phyloP scores from a whole-genome alignment of 768 basidiomycete genomes.

The Panaeolus papilionaceus region DNA sequence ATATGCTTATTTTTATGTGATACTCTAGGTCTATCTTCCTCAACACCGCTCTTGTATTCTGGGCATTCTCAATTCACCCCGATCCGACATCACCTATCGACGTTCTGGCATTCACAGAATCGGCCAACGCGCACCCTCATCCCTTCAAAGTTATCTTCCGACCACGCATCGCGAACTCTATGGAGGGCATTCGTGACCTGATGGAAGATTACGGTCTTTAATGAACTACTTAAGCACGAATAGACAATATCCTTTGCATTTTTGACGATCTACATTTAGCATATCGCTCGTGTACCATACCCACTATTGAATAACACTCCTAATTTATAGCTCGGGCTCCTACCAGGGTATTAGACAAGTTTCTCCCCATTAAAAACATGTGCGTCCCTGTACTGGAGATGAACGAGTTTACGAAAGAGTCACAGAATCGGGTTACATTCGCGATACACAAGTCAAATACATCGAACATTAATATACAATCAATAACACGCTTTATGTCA shows the following conservation, averaged over 20 bases:
- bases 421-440: too few species aligned
- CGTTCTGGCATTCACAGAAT: slow-evolving; percentile 64
- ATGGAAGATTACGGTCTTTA: slow-evolving; percentile 3
- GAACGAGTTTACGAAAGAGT: too few species aligned
- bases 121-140: slow-evolving; percentile 65
- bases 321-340: not conserved
- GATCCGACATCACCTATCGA: slow-evolving; percentile 65
- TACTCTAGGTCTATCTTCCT: slow-evolving; percentile 62
- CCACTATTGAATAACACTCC: not conserved
- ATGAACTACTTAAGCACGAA: not conserved
- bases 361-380: too few species aligned
- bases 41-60: slow-evolving; percentile 66
- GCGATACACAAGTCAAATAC: too few species aligned
- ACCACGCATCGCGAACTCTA: slow-evolving; percentile 34
- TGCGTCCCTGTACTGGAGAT: not conserved
- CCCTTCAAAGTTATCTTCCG: slow-evolving; percentile 66
- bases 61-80: slow-evolving; percentile 65
- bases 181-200: not conserved
- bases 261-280: not conserved
- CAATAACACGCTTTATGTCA: too few species aligned
- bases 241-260: not conserved
- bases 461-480: too few species aligned
- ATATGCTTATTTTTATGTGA: not conserved
- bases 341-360: too few species aligned
- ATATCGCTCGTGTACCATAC: slow-evolving; percentile 1